Evolutionary conservation across 2,329 filamentous ascomycete species (phyloP).

Genomic region (Cordyceps farinosa): DNA sequence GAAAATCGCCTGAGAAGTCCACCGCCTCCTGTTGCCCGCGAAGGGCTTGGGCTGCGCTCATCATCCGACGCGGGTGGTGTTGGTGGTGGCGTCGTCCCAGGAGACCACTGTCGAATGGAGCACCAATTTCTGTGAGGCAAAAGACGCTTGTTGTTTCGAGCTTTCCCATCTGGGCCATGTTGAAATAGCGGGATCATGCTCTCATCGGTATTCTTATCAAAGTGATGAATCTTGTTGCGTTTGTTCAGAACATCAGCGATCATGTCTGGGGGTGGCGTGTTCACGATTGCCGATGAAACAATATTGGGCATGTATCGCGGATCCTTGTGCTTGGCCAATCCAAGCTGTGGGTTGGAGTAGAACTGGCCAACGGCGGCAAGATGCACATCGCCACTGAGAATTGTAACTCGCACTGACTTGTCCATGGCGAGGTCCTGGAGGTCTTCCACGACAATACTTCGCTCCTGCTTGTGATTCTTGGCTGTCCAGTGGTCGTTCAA

Average conservation of each 20-base stretch:
- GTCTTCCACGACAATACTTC: constrained; percentile 82
- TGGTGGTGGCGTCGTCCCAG: constrained; percentile 69
- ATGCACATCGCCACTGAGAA: constrained; percentile 91
- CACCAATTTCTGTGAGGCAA: constrained; percentile 94
- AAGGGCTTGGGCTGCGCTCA: constrained; percentile 40
- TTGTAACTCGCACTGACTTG: constrained; percentile 86
- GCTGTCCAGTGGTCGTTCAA: constrained; percentile 97
- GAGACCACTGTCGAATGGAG: constrained; percentile 79
- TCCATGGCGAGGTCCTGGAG: constrained; percentile 90
- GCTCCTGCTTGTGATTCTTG: constrained; percentile 87
- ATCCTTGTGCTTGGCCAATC: constrained; percentile 80
- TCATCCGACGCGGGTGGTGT: constrained; percentile 57
- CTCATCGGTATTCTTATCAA: constrained; percentile 79
- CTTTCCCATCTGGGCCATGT: constrained; percentile 83
- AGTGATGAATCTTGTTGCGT: constrained; percentile 76
- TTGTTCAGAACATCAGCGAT: constrained; percentile 91
- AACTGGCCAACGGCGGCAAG: constrained; percentile 91
- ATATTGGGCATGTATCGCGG: constrained; percentile 97
- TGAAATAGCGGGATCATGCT: constrained; percentile 93
- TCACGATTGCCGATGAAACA: constrained; percentile 90
- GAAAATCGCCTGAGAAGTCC: constrained; percentile 47
- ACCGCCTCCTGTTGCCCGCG: constrained; percentile 30
- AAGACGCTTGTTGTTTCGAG: constrained; percentile 85
- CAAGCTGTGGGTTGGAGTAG: constrained; percentile 82
- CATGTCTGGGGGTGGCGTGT: constrained; percentile 81